Evolutionary conservation across 2,329 filamentous ascomycete genomes (phyloP), one percentile per base, ranked within the genome.

Genomic region (Nemania sp.): DNA sequence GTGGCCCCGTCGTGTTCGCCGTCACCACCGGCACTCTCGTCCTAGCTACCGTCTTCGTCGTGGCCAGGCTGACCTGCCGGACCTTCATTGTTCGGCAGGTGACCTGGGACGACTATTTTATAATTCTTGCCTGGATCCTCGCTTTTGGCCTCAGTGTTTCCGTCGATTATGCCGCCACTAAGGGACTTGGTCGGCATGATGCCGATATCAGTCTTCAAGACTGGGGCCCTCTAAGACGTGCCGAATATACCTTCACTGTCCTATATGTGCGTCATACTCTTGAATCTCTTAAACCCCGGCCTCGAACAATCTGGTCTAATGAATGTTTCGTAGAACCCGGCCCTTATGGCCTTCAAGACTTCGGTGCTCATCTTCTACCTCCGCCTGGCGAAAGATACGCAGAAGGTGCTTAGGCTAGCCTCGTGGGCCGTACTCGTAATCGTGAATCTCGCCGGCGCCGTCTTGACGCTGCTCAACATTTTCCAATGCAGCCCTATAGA

Each of bases 341-440:
- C 90, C 3, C 78, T 96, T 51, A 95, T 96, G 90, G 86, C 88
- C 2, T 91, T 90, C 45, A 97, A 97, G 73, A 91, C 90, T 0
- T 95, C 91, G n/a, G 90, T 97, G 64, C 79, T 97, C 53, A 80
- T 94, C 48, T 97, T 97, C 72, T 97, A 95, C 73, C 79, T 97
- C 44, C 86, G 88, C 34, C 79, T 97, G 42, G 89, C 90, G 22
- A 88, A 86, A 64, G 89, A 90, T 54, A 86, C 83, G 0, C 85
- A 95, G 61, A 83, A 84, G 59, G 77, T 92, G 44, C 86, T 96
- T 61, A 84, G 88, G 54, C 83, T 88, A 72, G 86, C 86, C n/a
- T 94, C 90, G n/a, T 91, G 91, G 77, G 77, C 80, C 4, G 91
- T 89, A 0, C 76, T 97, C 1, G 77, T 77, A 42, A 79, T 96